Evolutionary conservation across 148 eudicot genomes (phyloP).

Genomic region (Silene conica): DNA sequence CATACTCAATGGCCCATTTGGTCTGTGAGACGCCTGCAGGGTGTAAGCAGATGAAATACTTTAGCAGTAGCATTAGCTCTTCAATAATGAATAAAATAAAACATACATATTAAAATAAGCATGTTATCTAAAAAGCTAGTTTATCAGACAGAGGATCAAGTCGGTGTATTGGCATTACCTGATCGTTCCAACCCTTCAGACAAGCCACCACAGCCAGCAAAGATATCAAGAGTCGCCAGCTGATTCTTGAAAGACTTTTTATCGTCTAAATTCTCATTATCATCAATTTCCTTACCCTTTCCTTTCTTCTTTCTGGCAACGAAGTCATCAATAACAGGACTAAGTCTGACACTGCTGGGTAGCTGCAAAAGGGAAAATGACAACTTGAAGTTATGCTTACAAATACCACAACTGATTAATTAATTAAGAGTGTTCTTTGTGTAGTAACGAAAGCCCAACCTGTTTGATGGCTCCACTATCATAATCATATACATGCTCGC

Average conservation of each 20-base stretch:
- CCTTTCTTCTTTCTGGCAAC: slow-evolving; percentile 71
- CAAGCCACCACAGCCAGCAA: slow-evolving; percentile 99
- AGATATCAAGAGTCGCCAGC: slow-evolving; percentile 79
- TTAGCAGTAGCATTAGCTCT: slow-evolving; percentile 14
- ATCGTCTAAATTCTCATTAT: slow-evolving; percentile 30
- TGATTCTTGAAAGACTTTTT: slow-evolving; percentile 30
- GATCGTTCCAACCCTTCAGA: slow-evolving; percentile 90
- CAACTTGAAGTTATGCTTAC: not conserved
- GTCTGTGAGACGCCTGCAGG: slow-evolving; percentile 67
- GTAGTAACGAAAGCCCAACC: slow-evolving; percentile 34
- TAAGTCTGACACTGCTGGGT: slow-evolving; percentile 55
- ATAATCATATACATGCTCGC: slow-evolving; percentile 78
- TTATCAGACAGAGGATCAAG: not conserved
- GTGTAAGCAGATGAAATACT: not conserved
- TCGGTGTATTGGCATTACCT: slow-evolving; percentile 38
- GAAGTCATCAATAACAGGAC: slow-evolving; percentile 39
- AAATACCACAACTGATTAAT: not conserved
- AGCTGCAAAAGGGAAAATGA: slow-evolving; percentile 40
- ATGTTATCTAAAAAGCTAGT: not conserved
- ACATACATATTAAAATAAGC: not conserved
- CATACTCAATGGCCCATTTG: slow-evolving; percentile 99
- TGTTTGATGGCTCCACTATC: slow-evolving; percentile 75
- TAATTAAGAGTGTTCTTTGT: not conserved
- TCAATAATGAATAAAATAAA: not conserved
- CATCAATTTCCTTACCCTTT: slow-evolving; percentile 68